phyloP scores from a whole-genome alignment of 495 filamentous ascomycete genomes.

The Halenospora varia region DNA sequence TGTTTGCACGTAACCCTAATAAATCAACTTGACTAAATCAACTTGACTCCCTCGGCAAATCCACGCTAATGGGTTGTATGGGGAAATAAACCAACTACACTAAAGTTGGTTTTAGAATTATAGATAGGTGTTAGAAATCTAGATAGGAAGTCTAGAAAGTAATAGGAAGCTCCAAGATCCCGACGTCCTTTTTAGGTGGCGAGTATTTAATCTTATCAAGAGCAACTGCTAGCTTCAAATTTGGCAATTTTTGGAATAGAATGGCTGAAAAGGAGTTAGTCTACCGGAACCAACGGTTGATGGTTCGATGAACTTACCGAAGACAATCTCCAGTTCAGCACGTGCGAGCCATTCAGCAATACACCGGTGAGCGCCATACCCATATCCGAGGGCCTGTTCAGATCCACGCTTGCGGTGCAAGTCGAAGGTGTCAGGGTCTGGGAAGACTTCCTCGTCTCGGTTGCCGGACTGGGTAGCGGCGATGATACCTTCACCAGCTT shows the following conservation, averaged over 20 bases:
- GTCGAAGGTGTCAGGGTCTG: constrained; percentile 36
- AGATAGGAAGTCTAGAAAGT: too few species aligned
- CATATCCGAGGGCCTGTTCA: constrained; percentile 37
- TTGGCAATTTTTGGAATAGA: constrained; percentile 17
- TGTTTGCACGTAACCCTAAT: too few species aligned
- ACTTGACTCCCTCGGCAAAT: too few species aligned
- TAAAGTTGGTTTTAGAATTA: too few species aligned
- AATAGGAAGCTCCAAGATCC: constrained; percentile 32
- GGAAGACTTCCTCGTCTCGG: constrained; percentile 40
- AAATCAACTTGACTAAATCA: too few species aligned
- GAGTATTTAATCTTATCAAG: constrained; percentile 35
- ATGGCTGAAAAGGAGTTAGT: constrained; percentile 6
- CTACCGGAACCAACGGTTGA: background rate
- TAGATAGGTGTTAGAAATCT: too few species aligned
- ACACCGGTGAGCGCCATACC: constrained; percentile 41
- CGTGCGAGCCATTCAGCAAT: constrained; percentile 35
- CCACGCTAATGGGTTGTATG: too few species aligned
- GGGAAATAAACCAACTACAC: too few species aligned
- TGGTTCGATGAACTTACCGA: background rate
- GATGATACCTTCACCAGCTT: constrained; percentile 40
- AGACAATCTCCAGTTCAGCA: background rate
- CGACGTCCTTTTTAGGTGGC: constrained; percentile 33
- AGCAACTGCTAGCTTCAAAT: constrained; percentile 33
- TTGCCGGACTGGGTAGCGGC: constrained; percentile 42
- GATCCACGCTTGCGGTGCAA: constrained; percentile 33